Conservation (phyloP, 345 rosid genomes). For the Passiflora organensis region DNA sequence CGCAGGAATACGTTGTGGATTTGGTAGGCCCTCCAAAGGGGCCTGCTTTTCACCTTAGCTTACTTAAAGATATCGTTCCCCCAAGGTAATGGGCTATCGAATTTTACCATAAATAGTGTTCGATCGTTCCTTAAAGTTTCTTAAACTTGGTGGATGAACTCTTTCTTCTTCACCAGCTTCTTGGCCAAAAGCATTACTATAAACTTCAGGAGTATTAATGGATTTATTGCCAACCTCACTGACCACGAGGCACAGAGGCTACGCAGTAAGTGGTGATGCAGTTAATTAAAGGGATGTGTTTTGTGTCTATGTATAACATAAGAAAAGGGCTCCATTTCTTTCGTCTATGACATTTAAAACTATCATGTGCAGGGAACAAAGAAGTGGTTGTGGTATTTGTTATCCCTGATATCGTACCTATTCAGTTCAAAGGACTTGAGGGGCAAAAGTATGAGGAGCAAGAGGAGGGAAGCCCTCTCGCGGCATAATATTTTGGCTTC, state of each 20-base stretch:
- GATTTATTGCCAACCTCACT: slow-evolving; percentile 45
- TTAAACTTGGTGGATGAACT: not conserved
- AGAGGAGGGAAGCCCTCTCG: too few species aligned
- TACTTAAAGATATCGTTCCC: slow-evolving; percentile 18
- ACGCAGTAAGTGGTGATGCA: slow-evolving; percentile 36
- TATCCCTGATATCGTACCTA: slow-evolving; percentile 29
- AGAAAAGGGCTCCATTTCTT: not conserved
- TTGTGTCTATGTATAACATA: not conserved
- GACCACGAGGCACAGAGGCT: slow-evolving; percentile 36
- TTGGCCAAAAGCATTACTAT: slow-evolving; percentile 28
- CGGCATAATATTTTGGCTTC: too few species aligned
- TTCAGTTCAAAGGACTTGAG: too few species aligned
- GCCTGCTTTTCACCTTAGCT: slow-evolving; percentile 20
- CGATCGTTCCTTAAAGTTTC: too few species aligned
- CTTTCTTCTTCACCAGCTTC: slow-evolving; percentile 18
- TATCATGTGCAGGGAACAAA: slow-evolving; percentile 18
- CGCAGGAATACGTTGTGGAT: too few species aligned
- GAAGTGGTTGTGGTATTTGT: slow-evolving; percentile 46
- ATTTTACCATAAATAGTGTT: not conserved
- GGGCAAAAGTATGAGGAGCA: too few species aligned
- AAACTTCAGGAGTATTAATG: slow-evolving; percentile 61
- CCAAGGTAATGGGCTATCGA: slow-evolving; percentile 10
- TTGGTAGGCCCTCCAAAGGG: slow-evolving; percentile 25
- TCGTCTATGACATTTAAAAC: not conserved
- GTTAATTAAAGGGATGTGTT: too few species aligned